Evolutionary conservation across 2,329 filamentous ascomycete species (phyloP), one percentile per base, ranked within the genome.

Genomic region (Hypomyces rosellus): DNA sequence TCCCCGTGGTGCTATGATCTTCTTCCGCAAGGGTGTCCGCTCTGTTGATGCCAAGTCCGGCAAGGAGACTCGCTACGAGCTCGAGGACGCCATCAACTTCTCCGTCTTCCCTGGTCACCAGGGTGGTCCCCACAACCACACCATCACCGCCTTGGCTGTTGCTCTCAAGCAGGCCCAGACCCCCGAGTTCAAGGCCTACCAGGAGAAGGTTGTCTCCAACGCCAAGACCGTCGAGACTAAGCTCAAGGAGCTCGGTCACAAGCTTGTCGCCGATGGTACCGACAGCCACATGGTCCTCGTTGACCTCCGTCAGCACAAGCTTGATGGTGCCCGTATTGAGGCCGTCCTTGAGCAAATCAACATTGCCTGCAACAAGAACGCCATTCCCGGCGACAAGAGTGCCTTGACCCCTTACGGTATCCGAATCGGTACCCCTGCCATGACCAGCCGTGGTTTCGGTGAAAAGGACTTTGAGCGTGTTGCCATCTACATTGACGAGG

Each of bases 311-410:
- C 84, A 90, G 65, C 82, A 88, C 67, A 79, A 75, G 56, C 83
- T 99, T 15, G 93, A 99, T 64, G 93, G 93, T 64, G 93, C 93
- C 52, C 89, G 93, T 70, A 88, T 97, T 39, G 93, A 99, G 80
- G 86, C 89, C 55, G 87, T 99, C 53, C 85, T 99, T 16, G 93
- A 99, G 78, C 88, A 95, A 71, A 93, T 96, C 74, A 95, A 96
- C 79, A 95, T 99, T 70, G 91, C 93, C 55, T 95, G 90, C 82
- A 99, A 99, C 85, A 99, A 99, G 85, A 99, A 99, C 83, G 86
- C 89, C 54, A 93, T 96, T 53, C 93, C 93, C 38, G 93, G 93
- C 57, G 93, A 99, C 80, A 96, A 95, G 80, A 95, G 89, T 52
- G 93, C 93, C 45, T 82, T 99, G 60, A 96, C 89, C 57, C 93